Base-by-base conservation (phyloP, 2,329 filamentous ascomycete species). In the Lachnellula hyalina region DNA sequence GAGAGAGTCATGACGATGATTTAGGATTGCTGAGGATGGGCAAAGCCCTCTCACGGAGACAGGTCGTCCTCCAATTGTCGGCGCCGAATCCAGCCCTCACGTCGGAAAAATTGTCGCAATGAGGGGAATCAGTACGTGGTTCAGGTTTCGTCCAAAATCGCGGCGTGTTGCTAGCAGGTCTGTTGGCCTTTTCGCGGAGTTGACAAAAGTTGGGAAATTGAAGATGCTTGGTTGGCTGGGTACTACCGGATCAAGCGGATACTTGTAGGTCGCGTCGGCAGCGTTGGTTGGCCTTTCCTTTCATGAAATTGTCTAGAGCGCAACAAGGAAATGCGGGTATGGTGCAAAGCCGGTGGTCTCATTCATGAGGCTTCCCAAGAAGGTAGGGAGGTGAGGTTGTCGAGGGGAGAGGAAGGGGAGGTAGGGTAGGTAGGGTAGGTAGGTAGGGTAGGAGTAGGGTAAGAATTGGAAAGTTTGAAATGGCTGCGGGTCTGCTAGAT, bases 1-100 rank as follows among this genome's bases (percentile, higher is more conserved):
- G 61, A 58, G 36, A 55, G 40, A 34, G 57, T 55, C 60, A 65
- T 63, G 51, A 35, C 55, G 58, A 57, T 45, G 19, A 19, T 48
- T 58, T 34, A 51, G 50, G 21, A 46, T 42, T 40, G 21, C 21
- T 58, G 52, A 57, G 59, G 51, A 54, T 56, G 61, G 62, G 58
- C 60, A 25, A 47, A 36, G 59, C 57, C 63, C 61, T 56, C 56
- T 54, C 56, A 47, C 45, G 51, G 28, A 56, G 41, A 54, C 52
- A 53, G 51, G 35, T 55, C 40, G 53, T 57, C 54, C 58, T 57
- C 58, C 58, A 53, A 35, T 34, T 40, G 47, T 35, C 44, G 44
- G 12, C 25, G 32, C 34, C 41, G 44, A 19, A 41, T 44, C 38
- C 51, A 49, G 34, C 47, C 6, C 15, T 47, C 9, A 17, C n/a